Conservation (phyloP, 257 asterid genomes). For the Osmanthus fragrans region DNA sequence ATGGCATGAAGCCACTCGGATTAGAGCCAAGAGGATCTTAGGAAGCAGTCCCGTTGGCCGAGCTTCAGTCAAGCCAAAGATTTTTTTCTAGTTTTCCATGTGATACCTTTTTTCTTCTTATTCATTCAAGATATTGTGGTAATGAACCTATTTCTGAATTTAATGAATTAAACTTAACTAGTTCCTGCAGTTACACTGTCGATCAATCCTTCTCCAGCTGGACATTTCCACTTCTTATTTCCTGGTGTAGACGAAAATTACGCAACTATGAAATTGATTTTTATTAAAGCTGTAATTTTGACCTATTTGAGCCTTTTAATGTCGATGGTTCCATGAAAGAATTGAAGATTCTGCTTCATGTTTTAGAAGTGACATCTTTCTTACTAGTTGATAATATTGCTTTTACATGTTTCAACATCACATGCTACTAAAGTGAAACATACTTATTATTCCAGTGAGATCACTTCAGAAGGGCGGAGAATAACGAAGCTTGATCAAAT, state of each 20-base stretch:
- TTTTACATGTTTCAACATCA: neutral
- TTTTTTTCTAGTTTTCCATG: too few relatives aligned
- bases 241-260: neutral
- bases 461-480: constrained; percentile 90
- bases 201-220: neutral
- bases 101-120: too few relatives aligned
- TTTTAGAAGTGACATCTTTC: constrained; percentile 1
- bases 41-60: too few relatives aligned
- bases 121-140: too few relatives aligned
- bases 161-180: too few relatives aligned
- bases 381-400: neutral
- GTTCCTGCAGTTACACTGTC: neutral
- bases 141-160: too few relatives aligned
- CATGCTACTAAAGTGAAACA: neutral
- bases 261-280: neutral
- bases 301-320: neutral
- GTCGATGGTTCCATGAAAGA: neutral
- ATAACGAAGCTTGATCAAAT: constrained; percentile 90
- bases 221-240: neutral
- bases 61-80: too few relatives aligned
- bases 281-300: neutral
- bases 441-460: constrained; percentile 58
- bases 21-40: too few relatives aligned
- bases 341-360: neutral
- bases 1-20: too few relatives aligned